Evolutionary conservation across 768 basidiomycete genomes (phyloP).

Genomic region (Tulasnella calospora): DNA sequence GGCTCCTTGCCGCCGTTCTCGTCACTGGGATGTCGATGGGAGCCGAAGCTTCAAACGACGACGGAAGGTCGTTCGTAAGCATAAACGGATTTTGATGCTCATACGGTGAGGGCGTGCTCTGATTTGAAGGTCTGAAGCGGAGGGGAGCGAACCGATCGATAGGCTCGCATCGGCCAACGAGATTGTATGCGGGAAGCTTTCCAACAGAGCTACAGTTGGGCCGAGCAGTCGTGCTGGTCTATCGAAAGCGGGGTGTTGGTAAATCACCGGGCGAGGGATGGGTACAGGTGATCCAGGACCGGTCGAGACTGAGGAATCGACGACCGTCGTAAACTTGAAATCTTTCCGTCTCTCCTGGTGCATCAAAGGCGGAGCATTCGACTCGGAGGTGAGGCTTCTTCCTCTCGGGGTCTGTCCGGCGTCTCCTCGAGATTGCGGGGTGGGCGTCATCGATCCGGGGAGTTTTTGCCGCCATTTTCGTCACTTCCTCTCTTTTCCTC

Average conservation of each 20-base stretch:
- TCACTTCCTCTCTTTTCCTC: not conserved
- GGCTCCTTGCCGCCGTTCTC: not conserved
- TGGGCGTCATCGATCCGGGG: not conserved
- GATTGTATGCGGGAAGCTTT: not conserved
- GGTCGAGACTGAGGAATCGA: not conserved
- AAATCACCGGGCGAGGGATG: no score
- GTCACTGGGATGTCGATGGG: not conserved
- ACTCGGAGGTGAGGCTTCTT: not conserved
- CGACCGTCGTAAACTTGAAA: not conserved
- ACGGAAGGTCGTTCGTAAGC: not conserved
- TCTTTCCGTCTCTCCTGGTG: not conserved
- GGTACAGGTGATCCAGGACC: no score
- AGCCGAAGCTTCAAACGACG: not conserved
- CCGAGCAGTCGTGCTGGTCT: no score
- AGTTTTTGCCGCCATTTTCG: not conserved
- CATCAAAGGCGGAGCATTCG: not conserved
- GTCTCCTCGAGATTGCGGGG: not conserved
- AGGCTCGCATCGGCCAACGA: not conserved
- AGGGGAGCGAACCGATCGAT: not conserved
- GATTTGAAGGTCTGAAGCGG: not conserved
- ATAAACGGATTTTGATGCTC: not conserved
- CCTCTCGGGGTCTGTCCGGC: not conserved
- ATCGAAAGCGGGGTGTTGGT: not conserved
- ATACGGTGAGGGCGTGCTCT: no score
- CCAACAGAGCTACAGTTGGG: no score